These are phyloP conservation scores for Neurospora sp. DNA, from an alignment of 495 filamentous ascomycete species.

Conservation along the genomic window DNA sequence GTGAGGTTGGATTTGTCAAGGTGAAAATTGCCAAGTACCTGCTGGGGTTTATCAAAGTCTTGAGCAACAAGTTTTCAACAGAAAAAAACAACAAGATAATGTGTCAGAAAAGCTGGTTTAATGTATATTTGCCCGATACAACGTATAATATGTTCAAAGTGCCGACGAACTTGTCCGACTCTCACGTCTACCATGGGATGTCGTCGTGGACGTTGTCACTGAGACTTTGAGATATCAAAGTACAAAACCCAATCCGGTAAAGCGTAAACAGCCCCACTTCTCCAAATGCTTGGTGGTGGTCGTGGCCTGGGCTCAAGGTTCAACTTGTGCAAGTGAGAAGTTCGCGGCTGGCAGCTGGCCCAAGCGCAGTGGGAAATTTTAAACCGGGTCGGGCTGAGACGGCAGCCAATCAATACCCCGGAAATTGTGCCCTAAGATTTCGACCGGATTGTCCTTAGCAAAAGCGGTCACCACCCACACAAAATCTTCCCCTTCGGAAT, in stretches of 20 bases:
- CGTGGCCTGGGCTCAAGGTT: neutral
- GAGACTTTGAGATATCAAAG: neutral
- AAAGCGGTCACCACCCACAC: conserved; percentile 14
- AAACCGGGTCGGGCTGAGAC: neutral
- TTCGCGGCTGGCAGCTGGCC: neutral
- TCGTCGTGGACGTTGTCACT: neutral
- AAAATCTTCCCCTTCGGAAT: conserved; percentile 25
- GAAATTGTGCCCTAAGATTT: conserved; percentile 23
- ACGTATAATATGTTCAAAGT: neutral
- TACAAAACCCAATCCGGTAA: neutral
- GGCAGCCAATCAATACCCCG: conserved; percentile 13
- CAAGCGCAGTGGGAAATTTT: neutral
- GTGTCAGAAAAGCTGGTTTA: neutral
- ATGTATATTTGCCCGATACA: accelerated
- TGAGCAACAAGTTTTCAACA: neutral
- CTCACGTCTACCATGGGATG: neutral
- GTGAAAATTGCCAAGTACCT: neutral
- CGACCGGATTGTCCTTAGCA: conserved; percentile 2
- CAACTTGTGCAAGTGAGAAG: neutral
- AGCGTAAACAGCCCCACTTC: neutral
- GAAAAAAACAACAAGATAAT: neutral
- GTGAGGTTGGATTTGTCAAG: neutral
- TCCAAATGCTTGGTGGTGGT: neutral
- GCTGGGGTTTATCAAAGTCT: neutral
- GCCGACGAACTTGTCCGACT: neutral